phyloP scores from a whole-genome alignment of 495 filamentous ascomycete species.

The Aspergillus nanangensis region DNA sequence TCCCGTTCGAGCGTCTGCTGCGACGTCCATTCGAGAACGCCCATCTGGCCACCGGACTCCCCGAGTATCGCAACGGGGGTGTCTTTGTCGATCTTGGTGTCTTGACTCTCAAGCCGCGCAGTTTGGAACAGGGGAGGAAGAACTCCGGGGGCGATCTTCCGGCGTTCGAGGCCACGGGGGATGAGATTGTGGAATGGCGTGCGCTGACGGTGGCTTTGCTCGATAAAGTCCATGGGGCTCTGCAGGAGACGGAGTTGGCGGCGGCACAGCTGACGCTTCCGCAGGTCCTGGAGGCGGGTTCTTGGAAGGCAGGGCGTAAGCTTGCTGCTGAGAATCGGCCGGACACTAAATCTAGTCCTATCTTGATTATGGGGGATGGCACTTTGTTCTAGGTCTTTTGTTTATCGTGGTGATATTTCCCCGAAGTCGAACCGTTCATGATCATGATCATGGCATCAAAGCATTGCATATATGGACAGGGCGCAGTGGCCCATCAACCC shows the following conservation, averaged over 20 bases:
- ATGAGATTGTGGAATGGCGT: constrained; percentile 86
- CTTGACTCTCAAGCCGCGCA: constrained; percentile 64
- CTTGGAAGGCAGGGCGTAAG: constrained; percentile 56
- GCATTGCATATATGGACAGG: constrained; percentile 1
- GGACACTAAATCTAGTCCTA: constrained; percentile 39
- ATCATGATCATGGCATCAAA: too few species aligned
- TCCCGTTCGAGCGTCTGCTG: constrained; percentile 76
- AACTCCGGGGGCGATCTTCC: constrained; percentile 59
- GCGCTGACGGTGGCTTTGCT: constrained; percentile 79
- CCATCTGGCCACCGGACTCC: constrained; percentile 75
- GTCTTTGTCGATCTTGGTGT: constrained; percentile 80
- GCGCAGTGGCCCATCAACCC: constrained; percentile 4
- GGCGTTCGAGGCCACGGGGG: constrained; percentile 72
- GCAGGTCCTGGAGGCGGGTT: constrained; percentile 84
- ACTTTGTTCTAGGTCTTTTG: constrained; percentile 42
- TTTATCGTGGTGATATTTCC: neutral
- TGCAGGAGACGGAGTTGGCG: constrained; percentile 42
- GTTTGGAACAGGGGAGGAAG: constrained; percentile 48
- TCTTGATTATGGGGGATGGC: constrained; percentile 40
- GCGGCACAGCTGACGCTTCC: constrained; percentile 63
- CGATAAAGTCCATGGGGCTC: constrained; percentile 66
- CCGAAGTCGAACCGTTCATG: neutral
- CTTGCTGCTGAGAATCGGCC: constrained; percentile 36
- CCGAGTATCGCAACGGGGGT: constrained; percentile 86
- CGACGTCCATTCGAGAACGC: constrained; percentile 71